Percentiles rank a stretch among this genome's conserved stretches.
These are phyloP conservation scores for Aphanocladium album DNA, from an alignment of 2,329 filamentous ascomycete genomes.

Conservation along the genomic window DNA sequence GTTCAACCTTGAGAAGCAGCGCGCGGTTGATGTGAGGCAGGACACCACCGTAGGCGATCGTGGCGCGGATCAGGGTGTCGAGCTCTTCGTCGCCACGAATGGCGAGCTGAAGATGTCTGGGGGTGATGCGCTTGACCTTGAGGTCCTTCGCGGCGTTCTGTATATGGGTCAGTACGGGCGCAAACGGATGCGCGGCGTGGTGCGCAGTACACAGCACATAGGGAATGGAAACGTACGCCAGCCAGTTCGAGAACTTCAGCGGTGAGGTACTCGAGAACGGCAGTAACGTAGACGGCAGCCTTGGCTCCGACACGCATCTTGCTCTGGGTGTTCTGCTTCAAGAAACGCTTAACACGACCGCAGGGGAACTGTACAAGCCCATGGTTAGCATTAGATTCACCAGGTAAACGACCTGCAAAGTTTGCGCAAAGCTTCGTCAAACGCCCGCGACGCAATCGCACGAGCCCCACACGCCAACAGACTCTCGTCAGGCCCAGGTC, in stretches of 20 bases:
- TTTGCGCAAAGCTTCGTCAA: constrained; percentile 16
- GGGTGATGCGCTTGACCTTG: constrained; percentile 99
- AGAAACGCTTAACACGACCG: constrained; percentile 99
- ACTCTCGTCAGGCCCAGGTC: not conserved
- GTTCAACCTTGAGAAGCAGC: constrained; percentile 89
- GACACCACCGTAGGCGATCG: constrained; percentile 97
- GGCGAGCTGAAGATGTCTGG: constrained; percentile 93
- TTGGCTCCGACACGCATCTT: constrained; percentile 99
- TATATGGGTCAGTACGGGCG: constrained; percentile 18
- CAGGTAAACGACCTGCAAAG: not conserved
- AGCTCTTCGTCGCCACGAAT: constrained; percentile 98
- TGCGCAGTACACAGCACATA: constrained; percentile 4
- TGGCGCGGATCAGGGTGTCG: constrained; percentile 94
- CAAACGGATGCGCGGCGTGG: constrained; percentile 12
- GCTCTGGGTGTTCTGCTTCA: constrained; percentile 98
- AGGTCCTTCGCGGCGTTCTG: constrained; percentile 97
- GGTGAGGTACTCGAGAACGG: constrained; percentile 95
- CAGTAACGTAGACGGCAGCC: constrained; percentile 96
- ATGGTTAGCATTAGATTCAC: constrained; percentile 19
- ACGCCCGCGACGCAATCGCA: constrained; percentile 15
- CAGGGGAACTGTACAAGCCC: constrained; percentile 73
- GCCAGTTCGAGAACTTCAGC: constrained; percentile 97
- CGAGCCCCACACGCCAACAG: constrained; percentile 12
- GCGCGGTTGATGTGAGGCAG: constrained; percentile 98
- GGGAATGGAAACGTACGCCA: constrained; percentile 56